These are phyloP conservation scores for Larix kaempferi DNA, from an alignment of 75 land plant genomes.

Conservation along the genomic window DNA sequence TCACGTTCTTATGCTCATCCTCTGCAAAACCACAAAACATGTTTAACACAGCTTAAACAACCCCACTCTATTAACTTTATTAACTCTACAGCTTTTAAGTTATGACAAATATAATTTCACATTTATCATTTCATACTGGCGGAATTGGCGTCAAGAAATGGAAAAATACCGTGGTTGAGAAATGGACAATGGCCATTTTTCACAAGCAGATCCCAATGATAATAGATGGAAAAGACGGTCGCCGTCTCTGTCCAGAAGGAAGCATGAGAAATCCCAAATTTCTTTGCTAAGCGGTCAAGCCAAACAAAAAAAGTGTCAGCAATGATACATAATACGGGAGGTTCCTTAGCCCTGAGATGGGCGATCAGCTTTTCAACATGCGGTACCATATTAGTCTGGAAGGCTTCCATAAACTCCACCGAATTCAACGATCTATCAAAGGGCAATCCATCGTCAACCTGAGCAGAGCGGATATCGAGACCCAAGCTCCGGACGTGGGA, in stretches of 20 bases:
- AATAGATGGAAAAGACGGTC: conserved; percentile 24
- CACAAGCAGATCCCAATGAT: conserved; percentile 31
- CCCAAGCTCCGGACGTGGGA: conserved; percentile 14
- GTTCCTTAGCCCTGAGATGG: neutral
- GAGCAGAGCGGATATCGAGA: conserved; percentile 33
- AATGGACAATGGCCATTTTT: conserved; percentile 21
- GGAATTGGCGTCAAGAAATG: neutral
- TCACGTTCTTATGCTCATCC: conserved; percentile 17
- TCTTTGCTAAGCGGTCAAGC: conserved; percentile 22
- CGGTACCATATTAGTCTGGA: neutral
- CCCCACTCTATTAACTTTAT: no score
- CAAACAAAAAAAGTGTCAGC: conserved; percentile 40
- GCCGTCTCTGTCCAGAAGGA: conserved; percentile 46
- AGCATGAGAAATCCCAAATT: conserved; percentile 22
- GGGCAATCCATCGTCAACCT: conserved; percentile 39
- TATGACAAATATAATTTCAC: no score
- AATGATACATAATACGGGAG: conserved; percentile 14
- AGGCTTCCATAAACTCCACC: conserved; percentile 2
- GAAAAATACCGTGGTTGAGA: neutral
- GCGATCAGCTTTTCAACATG: conserved; percentile 34
- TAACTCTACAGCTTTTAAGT: no score
- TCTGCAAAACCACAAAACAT: neutral
- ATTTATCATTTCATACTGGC: no score
- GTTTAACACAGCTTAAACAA: no score
- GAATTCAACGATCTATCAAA: conserved; percentile 25